These are phyloP conservation scores for Phytophthora nicotianae DNA, from an alignment of 352 stramenopile genomes.

Conservation along the genomic window DNA sequence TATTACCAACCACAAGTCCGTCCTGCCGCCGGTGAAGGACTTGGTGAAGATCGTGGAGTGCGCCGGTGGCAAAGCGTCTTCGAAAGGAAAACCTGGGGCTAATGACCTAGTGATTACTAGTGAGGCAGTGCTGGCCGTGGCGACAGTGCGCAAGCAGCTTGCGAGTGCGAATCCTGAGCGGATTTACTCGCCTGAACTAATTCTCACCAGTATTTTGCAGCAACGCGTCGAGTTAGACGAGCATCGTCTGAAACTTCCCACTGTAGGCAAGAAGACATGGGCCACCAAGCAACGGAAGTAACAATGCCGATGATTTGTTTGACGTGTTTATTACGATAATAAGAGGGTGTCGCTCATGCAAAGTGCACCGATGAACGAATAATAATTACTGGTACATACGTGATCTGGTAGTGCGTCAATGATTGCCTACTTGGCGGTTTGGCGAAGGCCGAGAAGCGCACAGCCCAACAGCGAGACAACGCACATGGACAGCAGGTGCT, in stretches of 20 bases:
- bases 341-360: conserved; percentile 21
- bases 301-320: conserved; percentile 6
- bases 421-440: conserved; percentile 39
- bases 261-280: conserved; percentile 27
- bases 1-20: conserved; percentile 62
- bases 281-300: conserved; percentile 35
- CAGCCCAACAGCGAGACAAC: conserved; percentile 60
- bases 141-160: conserved; percentile 49
- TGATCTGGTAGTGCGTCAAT: no score
- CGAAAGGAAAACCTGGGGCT: conserved; percentile 36
- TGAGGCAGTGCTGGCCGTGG: conserved; percentile 33
- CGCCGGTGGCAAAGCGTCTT: conserved; percentile 41
- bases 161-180: conserved; percentile 26
- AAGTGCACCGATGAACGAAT: conserved; percentile 17
- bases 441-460: conserved; percentile 41
- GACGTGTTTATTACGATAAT: conserved; percentile 23
- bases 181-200: conserved; percentile 54
- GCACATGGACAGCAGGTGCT: conserved; percentile 62
- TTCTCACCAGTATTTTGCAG: conserved; percentile 51
- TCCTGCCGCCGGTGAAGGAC: conserved; percentile 50
- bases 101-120: conserved; percentile 54
- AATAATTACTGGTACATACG: conserved; percentile 31
- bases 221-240: conserved; percentile 44
- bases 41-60: conserved; percentile 60
- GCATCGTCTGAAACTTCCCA: conserved; percentile 32